Conservation (phyloP, 2,329 filamentous ascomycete species). For the Pseudofabraea citricarpa region DNA sequence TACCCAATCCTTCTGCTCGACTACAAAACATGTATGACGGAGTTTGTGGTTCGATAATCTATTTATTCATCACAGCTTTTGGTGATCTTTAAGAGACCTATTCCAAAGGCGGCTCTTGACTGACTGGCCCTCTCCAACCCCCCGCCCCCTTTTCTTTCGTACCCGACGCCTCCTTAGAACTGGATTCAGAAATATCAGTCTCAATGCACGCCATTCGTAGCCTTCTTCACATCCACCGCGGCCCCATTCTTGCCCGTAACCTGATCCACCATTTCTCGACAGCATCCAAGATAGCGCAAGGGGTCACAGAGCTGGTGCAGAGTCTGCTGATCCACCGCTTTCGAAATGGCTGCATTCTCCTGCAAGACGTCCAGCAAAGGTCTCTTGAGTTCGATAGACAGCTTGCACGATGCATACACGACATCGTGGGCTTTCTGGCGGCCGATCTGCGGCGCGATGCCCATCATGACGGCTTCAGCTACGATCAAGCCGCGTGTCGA, state of each 20-base stretch:
- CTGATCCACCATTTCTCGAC: conserved; percentile 25
- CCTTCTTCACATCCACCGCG: no score
- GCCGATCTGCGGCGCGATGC: conserved; percentile 44
- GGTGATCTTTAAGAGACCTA: no score
- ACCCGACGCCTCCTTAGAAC: no score
- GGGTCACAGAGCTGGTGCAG: conserved; percentile 52
- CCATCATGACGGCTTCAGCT: conserved; percentile 58
- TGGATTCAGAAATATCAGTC: no score
- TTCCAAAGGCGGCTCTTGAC: no score
- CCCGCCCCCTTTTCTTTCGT: no score
- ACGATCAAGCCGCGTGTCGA: conserved; percentile 50
- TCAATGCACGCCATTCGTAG: no score
- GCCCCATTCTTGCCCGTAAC: conserved; percentile 9
- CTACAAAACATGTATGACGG: no score
- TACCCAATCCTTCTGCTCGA: no score
- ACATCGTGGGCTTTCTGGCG: conserved; percentile 49
- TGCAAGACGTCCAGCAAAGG: conserved; percentile 39
- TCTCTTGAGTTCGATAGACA: conserved; percentile 39
- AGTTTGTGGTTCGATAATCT: no score
- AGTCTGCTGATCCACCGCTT: conserved; percentile 37
- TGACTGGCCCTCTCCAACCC: no score
- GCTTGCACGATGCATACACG: conserved; percentile 49
- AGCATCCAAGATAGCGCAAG: conserved; percentile 35
- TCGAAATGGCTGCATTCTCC: conserved; percentile 34
- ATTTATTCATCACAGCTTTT: no score